Evolutionary conservation across 306 rosid species (phyloP).

Genomic region (Inga laurina): DNA sequence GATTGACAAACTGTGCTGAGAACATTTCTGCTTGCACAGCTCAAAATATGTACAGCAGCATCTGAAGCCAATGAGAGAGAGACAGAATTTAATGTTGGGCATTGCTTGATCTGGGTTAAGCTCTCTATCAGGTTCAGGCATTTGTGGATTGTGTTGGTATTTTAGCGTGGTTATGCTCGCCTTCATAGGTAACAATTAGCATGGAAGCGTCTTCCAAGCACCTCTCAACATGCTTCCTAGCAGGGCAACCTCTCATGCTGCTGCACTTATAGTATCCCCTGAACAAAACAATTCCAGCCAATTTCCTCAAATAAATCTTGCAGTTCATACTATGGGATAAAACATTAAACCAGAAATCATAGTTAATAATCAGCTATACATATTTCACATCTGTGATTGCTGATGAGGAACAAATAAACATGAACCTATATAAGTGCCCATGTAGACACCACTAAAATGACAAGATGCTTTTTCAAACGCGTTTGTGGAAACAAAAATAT

Average conservation of each 20-base stretch:
- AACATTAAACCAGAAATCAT: conserved; percentile 1
- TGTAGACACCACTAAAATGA: conserved; percentile 4
- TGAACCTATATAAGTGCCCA: neutral
- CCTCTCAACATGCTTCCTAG: conserved; percentile 98
- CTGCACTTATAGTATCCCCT: conserved; percentile 99
- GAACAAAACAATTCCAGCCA: conserved; percentile 37
- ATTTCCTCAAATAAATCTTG: conserved; percentile 28
- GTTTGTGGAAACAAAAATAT: conserved; percentile 10
- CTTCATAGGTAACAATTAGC: conserved; percentile 97
- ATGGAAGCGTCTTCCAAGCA: conserved; percentile 93
- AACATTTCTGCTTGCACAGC: conserved; percentile 48
- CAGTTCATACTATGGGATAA: neutral
- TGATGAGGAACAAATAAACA: neutral
- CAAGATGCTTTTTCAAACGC: neutral
- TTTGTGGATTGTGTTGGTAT: conserved; percentile 80
- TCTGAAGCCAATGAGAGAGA: conserved; percentile 53
- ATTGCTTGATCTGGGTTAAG: conserved; percentile 21
- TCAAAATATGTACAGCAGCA: conserved; percentile 75
- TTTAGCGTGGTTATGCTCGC: conserved; percentile 92
- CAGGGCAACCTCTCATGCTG: conserved; percentile 99
- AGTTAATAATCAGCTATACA: neutral
- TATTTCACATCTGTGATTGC: neutral
- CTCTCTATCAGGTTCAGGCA: conserved; percentile 53
- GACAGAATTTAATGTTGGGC: conserved; percentile 29
- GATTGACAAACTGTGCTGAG: conserved; percentile 41